Evolutionary conservation across 768 basidiomycete species (phyloP), one percentile per base, ranked within the genome.

Genomic region (Mrakia blollopis): DNA sequence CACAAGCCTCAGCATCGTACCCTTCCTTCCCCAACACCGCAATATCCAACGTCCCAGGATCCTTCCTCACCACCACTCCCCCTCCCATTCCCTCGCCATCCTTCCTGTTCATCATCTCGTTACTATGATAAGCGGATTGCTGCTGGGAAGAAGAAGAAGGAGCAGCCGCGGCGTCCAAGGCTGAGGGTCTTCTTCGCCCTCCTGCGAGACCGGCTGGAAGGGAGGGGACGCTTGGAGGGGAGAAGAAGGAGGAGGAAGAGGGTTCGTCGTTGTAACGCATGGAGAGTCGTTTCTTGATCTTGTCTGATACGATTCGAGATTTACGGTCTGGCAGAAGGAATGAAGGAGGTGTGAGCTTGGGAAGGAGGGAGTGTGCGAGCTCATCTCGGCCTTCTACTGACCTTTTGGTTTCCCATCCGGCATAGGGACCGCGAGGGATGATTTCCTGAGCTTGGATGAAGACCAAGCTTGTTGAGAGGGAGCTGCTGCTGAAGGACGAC

Each of bases 201-300:
- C 50, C 67, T 41, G 75, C 60, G 11, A 61, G 35, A 44, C 35
- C 86, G 50, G 85, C 83, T 0, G 89, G 89, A 57, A 91, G 79
- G 0, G 87, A 84, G 2, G 91, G 90, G 25, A 91, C 83, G 57
- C n/a, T n/a, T 57, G 54, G 54, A 0, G 88, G 84, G 6, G 92
- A 61, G 3, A 90, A 4, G 89, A 82, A 60, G 21, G 54, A 25
- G 65, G 76, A 23, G 82, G 83, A 13, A 83, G 82, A 18, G 86
- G 82, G 69, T 88, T 71, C 72, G 37, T 89, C 9, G 91, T 91
- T 92, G 88, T 92, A 97, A 82, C 94, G 90, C 88, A 91, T 92
- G 23, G 94, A 94, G 90, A 97, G 91, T 81, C 95, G 91, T 84
- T 93, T 93, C 88, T 93, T 94, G 84, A 97, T 94, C 85, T 92